Evolutionary conservation across 495 filamentous ascomycete species (phyloP).

Genomic region (Entonaema liquescens): DNA sequence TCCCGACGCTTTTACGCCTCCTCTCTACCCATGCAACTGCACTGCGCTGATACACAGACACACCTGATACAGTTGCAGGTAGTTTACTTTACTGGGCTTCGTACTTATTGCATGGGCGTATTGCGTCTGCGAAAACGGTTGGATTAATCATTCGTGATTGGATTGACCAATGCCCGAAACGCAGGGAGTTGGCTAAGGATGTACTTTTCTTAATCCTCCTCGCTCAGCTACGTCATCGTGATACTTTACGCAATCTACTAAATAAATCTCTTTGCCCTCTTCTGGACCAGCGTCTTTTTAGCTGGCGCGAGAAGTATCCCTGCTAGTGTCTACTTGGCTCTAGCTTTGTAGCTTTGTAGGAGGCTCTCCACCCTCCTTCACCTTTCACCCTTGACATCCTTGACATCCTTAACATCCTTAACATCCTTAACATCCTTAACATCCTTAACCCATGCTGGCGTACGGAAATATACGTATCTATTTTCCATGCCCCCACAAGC

Average conservation of each 20-base stretch:
- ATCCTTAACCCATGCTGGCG: constrained; percentile 10
- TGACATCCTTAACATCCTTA: constrained; percentile 1
- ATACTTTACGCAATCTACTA: constrained; percentile 7
- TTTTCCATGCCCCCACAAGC: neutral
- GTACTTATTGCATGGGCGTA: constrained; percentile 21
- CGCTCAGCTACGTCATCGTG: constrained; percentile 30
- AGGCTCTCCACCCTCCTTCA: neutral
- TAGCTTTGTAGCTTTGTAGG: constrained; percentile 21
- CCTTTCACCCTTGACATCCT: neutral
- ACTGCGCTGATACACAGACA: neutral
- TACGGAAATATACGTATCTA: constrained; percentile 1
- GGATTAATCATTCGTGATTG: neutral
- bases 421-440: neutral
- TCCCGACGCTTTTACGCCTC: constrained; percentile 4
- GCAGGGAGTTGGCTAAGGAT: constrained; percentile 30
- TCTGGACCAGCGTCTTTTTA: constrained; percentile 15
- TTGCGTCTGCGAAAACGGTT: constrained; percentile 21
- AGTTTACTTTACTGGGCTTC: neutral
- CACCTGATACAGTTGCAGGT: too few relatives aligned
- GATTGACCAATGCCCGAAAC: constrained; percentile 30
- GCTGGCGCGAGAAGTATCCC: constrained; percentile 16
- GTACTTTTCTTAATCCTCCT: neutral
- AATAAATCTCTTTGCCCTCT: constrained; percentile 17
- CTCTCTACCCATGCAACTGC: neutral
- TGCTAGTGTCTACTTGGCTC: constrained; percentile 13